These are phyloP conservation scores for Lathyrus tuberosus DNA, from an alignment of 306 rosid genomes.

Conservation along the genomic window DNA sequence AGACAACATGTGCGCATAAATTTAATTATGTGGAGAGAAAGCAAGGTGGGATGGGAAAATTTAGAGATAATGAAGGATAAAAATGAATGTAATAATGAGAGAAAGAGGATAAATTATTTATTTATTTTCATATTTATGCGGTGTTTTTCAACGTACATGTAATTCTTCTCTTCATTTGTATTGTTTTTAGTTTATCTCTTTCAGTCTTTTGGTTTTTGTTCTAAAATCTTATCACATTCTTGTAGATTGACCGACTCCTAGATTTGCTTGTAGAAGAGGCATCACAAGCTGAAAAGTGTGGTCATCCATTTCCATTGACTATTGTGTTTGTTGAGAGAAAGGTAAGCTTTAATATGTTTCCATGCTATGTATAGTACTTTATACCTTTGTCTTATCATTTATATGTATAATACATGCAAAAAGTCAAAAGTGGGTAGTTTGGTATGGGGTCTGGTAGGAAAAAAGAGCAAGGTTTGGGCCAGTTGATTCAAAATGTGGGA, in stretches of 20 bases:
- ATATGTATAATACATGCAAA: not conserved
- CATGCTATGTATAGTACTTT: slow-evolving; percentile 24
- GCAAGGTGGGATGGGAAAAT: not conserved
- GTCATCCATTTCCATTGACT: slow-evolving; percentile 74
- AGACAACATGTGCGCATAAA: not conserved
- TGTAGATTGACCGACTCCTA: slow-evolving; percentile 81
- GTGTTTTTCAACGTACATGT: not conserved
- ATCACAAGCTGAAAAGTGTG: slow-evolving; percentile 66
- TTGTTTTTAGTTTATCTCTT: not conserved
- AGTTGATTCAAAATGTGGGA: not conserved
- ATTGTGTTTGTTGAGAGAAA: slow-evolving; percentile 91
- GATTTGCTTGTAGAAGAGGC: slow-evolving; percentile 81
- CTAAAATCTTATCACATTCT: slow-evolving; percentile 32
- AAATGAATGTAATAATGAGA: not conserved
- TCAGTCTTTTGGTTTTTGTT: slow-evolving; percentile 27
- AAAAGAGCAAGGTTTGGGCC: not conserved
- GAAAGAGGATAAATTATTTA: not conserved
- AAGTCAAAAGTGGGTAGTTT: slow-evolving; percentile 22
- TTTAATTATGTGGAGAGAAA: not conserved
- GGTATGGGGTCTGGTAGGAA: slow-evolving; percentile 5
- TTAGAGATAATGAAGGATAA: slow-evolving; percentile 6
- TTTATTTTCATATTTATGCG: slow-evolving; percentile 16
- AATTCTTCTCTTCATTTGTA: slow-evolving; percentile 4
- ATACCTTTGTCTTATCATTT: slow-evolving; percentile 18
- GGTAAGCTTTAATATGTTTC: slow-evolving; percentile 46